These are phyloP conservation scores for Debaryomycetaceae sp. DNA, from an alignment of 1,139 yeast genomes.

Conservation along the genomic window DNA sequence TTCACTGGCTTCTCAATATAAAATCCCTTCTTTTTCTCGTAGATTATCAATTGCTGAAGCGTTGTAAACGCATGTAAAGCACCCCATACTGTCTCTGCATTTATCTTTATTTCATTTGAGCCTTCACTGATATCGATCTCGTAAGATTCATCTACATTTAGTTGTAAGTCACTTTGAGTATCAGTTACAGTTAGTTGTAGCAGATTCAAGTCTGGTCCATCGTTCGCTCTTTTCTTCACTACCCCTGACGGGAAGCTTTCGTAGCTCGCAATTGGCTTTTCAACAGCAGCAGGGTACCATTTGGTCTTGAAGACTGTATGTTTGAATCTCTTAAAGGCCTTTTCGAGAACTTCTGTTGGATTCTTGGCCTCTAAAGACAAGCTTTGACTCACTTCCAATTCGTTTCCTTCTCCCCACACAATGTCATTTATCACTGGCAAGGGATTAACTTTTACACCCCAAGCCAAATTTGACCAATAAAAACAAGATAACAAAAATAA, in stretches of 20 bases:
- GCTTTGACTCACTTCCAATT: slow-evolving; percentile 1
- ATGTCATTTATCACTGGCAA: slow-evolving; percentile 4
- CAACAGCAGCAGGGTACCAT: slow-evolving; percentile 30
- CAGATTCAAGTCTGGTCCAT: background rate
- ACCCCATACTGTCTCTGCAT: slow-evolving; percentile 43
- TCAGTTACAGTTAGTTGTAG: slow-evolving; percentile 19
- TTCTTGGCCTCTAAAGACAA: slow-evolving; percentile 1
- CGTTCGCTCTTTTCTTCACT: background rate
- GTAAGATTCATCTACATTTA: slow-evolving; percentile 43
- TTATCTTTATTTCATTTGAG: slow-evolving; percentile 17
- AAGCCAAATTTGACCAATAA: background rate
- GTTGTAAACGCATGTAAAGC: slow-evolving; percentile 44
- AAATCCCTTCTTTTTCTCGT: slow-evolving; percentile 15
- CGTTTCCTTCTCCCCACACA: slow-evolving; percentile 2
- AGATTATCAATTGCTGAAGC: slow-evolving; percentile 40
- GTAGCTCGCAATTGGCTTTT: slow-evolving; percentile 12
- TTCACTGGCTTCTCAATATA: slow-evolving; percentile 32
- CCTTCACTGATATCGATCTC: slow-evolving; percentile 15
- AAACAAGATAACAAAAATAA: background rate
- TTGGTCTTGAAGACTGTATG: slow-evolving; percentile 14
- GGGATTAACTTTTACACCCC: slow-evolving; percentile 4
- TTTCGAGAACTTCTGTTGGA: background rate
- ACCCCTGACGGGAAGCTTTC: slow-evolving; percentile 11
- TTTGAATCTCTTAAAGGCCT: slow-evolving; percentile 3
- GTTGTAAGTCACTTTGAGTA: slow-evolving; percentile 28